Base-by-base conservation (phyloP, 2,329 filamentous ascomycete species). In the Pezicula radicicola region DNA sequence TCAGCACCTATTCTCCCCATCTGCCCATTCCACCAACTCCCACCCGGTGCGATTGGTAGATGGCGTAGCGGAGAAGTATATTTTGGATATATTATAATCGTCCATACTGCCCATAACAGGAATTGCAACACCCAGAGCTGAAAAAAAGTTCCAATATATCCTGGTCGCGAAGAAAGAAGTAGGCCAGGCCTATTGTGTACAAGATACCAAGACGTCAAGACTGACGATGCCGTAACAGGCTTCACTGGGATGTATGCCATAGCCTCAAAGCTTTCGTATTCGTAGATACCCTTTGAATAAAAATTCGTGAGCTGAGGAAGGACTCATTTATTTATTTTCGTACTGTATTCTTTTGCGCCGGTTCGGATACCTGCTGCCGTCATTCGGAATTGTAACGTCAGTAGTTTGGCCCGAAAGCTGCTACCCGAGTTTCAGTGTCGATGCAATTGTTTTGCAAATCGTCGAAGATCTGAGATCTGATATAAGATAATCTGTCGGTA, bases 1-100 rank as follows among this genome's bases (percentile, higher is more conserved):
- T 72, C 66, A 6, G 66, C 56, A n/a, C 66, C 55, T 16, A 75
- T 66, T 1, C 58, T 56, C 5, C 55, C 50, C 35, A 68, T 70
- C 48, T 80, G 76, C 2, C 78, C 78, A 54, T 66, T 75, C 53
- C 77, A 64, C 61, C 72, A 74, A 51, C 66, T 68, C 44, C 70
- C 68, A 8, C 60, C 64, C 66, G 75, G 49, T 21, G 18, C 12
- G 13, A 59, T 46, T 37, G 30, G 48, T 27, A 36, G 36, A 39
- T 40, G 27, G 6, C 13, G n/a, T 19, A 54, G 36, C 8, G 28
- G 39, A 39, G 19, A 35, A 18, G 9, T 27, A 43, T 54, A 44
- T 49, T 46, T 28, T 16, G 9, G 6, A 18, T 30, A 19, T 19
- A 27, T 25, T 63, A 74, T 60, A 61, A 79, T 78, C 41, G 50